phyloP scores from a whole-genome alignment of 192 early-diverging fungal species.

The Dispira parvispora region DNA sequence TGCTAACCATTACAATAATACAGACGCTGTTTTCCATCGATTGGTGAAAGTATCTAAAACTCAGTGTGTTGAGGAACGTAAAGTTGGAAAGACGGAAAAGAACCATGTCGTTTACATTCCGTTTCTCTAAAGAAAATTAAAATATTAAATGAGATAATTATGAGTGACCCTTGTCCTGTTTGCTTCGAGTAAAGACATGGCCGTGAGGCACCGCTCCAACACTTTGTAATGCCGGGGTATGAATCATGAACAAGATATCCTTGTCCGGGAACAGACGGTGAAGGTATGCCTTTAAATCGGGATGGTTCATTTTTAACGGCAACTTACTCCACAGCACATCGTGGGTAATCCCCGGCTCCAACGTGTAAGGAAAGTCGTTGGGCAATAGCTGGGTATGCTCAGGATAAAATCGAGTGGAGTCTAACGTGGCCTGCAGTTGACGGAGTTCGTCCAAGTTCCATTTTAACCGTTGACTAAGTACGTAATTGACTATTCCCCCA shows the following conservation, averaged over 20 bases:
- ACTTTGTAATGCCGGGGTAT: conserved; percentile 6
- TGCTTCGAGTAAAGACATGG: conserved; percentile 2
- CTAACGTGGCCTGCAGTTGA: not conserved
- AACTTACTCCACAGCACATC: conserved; percentile 5
- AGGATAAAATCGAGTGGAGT: not conserved
- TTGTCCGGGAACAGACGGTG: not conserved
- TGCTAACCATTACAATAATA: too few relatives aligned
- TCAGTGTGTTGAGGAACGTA: too few relatives aligned
- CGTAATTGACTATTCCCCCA: not conserved
- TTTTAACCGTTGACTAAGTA: not conserved
- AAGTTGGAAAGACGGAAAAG: too few relatives aligned
- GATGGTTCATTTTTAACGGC: not conserved
- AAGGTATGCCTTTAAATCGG: not conserved
- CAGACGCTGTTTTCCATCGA: too few relatives aligned
- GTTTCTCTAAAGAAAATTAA: too few relatives aligned
- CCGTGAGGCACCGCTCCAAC: not conserved
- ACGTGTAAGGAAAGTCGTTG: conserved; percentile 10
- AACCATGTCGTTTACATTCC: too few relatives aligned
- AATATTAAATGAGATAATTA: too few relatives aligned
- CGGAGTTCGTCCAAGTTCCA: not conserved
- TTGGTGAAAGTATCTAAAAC: too few relatives aligned
- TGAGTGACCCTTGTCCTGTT: not conserved
- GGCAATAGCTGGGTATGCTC: not conserved
- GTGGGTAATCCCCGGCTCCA: not conserved
- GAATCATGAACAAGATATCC: conserved; percentile 6